phyloP scores from a whole-genome alignment of 495 filamentous ascomycete species.

The Hypoxylon lienhwacheense region DNA sequence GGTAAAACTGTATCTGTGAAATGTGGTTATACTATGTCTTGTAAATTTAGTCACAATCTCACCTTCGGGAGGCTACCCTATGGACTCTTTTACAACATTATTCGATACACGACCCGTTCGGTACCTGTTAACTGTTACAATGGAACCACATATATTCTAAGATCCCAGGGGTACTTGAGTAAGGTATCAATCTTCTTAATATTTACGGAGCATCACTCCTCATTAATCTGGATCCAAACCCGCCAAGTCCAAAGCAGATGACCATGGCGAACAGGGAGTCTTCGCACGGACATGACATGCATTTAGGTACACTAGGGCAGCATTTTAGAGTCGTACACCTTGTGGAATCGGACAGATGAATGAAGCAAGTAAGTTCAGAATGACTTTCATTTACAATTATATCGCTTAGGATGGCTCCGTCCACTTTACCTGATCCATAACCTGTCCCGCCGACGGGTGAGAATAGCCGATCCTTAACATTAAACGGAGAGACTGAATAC shows the following conservation, averaged over 20 bases:
- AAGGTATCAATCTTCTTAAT: too few relatives aligned
- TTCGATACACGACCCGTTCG: too few relatives aligned
- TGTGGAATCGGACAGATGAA: conserved; percentile 1
- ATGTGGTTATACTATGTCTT: too few relatives aligned
- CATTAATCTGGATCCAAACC: too few relatives aligned
- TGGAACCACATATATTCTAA: too few relatives aligned
- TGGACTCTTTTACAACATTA: neutral
- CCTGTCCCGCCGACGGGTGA: conserved; percentile 64
- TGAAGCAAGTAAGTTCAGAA: neutral
- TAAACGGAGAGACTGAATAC: conserved; percentile 63
- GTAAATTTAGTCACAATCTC: neutral
- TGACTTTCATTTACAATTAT: conserved; percentile 22
- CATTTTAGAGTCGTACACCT: neutral
- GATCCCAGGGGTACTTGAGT: too few relatives aligned
- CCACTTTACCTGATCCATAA: conserved; percentile 96
- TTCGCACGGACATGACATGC: neutral
- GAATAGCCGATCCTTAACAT: conserved; percentile 82
- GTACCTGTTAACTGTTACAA: too few relatives aligned
- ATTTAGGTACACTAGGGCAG: neutral
- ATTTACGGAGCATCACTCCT: too few relatives aligned
- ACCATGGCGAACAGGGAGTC: neutral
- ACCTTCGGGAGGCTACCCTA: neutral
- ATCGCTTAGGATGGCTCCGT: conserved; percentile 64
- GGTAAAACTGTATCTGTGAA: too few relatives aligned
- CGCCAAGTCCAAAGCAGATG: too few relatives aligned